Evolutionary conservation across 108 stramenopile species (phyloP), one percentile per base, ranked within the genome.

Genomic region (Cyclotella baltica): DNA sequence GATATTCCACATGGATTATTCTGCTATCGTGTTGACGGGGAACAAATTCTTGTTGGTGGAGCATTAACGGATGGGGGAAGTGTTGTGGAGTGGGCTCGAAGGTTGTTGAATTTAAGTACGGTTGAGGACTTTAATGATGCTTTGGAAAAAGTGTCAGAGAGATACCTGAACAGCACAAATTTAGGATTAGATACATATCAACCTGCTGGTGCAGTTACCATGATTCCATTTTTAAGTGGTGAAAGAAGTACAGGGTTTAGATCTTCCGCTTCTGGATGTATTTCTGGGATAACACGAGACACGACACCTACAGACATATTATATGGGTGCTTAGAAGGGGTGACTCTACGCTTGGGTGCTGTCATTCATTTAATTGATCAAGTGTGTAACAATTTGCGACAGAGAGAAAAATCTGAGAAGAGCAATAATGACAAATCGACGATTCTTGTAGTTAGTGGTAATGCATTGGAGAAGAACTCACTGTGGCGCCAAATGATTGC

Each of bases 11-110:
- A 68, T 18, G 94, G 94, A 22, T 80, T 95, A 0, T 95, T 91
- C 73, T 92, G 90, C 47, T 95, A 95, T 75, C 87, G 94, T 22
- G 80, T 95, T 3, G 84, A 93, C 69, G 73, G 72, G 19, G 37
- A 82, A 48, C 85, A 83, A 63, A 35, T 91, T 28, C 63, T 95
- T 22, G 47, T 95, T 25, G 94, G 94, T 16, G 94, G 94, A 19
- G 94, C 94, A 2, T 62, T 95, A 63, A 92, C 92, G 3, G 94
- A 95, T 77, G 94, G 94, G 2, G 94, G 94, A 4, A 90, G 89
- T 63, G 88, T 90, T 28, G 79, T 95, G 35, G 94, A 93, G 31
- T 95, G 94, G 94, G 77, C 83, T 28, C 70, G 82, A 5, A 61
- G 83, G 5, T 62, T 95, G 33, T 68, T 92, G 59, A 91, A 89